These are phyloP conservation scores for Ogataea corticis DNA, from an alignment of 805 yeast genomes.

Conservation along the genomic window DNA sequence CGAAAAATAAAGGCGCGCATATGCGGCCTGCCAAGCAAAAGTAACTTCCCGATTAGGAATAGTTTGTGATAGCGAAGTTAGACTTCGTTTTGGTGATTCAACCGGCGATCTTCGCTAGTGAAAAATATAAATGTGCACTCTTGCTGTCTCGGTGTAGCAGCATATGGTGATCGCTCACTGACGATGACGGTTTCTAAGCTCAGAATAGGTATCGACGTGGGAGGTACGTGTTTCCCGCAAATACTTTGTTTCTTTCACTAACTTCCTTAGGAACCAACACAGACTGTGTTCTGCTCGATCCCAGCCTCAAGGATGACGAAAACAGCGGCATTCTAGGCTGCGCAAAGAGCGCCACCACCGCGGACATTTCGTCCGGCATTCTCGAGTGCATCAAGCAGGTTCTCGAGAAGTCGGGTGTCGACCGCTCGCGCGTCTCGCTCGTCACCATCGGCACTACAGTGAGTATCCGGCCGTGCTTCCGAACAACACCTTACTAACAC, in stretches of 20 bases:
- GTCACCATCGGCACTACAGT: conserved; percentile 50
- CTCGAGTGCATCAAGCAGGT: conserved; percentile 37
- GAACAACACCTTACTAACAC: not conserved
- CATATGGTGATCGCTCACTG: too few relatives aligned
- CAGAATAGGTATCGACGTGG: conserved; percentile 13
- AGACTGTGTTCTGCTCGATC: conserved; percentile 45
- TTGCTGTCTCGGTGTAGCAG: too few relatives aligned
- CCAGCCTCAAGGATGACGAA: conserved; percentile 23
- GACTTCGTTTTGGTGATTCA: too few relatives aligned
- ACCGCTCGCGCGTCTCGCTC: conserved; percentile 32
- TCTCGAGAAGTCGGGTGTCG: conserved; percentile 17
- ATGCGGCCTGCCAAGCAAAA: not conserved
- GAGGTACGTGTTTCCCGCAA: conserved; percentile 4
- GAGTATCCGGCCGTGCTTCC: not conserved
- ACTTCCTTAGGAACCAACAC: conserved; percentile 44
- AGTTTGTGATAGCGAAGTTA: conserved; percentile 7
- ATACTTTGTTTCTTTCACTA: not conserved
- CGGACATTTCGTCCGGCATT: conserved; percentile 45
- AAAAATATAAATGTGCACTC: too few relatives aligned
- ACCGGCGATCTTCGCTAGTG: too few relatives aligned
- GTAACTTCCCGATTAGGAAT: conserved; percentile 5
- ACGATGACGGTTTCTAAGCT: conserved; percentile 6
- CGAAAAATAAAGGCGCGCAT: too few relatives aligned
- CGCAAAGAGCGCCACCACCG: conserved; percentile 43
- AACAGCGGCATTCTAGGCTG: conserved; percentile 38